Base-by-base conservation (phyloP, 2,329 filamentous ascomycete species). In the Phyllosticta citribraziliensis region DNA sequence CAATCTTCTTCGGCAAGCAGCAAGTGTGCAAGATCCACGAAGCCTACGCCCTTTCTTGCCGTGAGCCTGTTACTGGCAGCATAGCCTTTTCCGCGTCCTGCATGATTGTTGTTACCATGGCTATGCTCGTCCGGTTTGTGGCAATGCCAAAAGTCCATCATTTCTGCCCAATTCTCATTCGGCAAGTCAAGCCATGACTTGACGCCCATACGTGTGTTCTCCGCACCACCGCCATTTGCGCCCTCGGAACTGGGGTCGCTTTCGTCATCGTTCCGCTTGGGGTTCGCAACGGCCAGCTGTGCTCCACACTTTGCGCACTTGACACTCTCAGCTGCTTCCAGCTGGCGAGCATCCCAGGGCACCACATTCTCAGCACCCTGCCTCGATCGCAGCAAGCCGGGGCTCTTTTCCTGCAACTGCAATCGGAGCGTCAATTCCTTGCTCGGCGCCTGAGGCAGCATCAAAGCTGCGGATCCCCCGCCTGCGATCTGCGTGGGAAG, bases 111-210 rank as follows among this genome's bases (percentile, higher is more conserved):
- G 25, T 79, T 73, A 64, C 84, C 78, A 62, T 84, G 76, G 62
- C 85, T 78, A 60, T 85, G 79, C 63, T 86, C 81, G 50, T 79
- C 74, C 1, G 95, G 94, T 74, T 97, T 97, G 74, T 99, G 94
- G 70, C 94, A 99, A 74, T 99, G 95, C 94, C 94, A 99, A 67
- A 99, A 96, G 73, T 99, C 95, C 94, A 99, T 99, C 92, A 99
- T 96, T 76, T 99, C 94, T 0, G 94, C 95, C 94, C 94, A 99
- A 69, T 96, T 93, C 68, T 96, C 91, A 70, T 91, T 96, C 0
- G 94, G 94, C 19, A 99, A 78, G 70, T 99, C 91, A 74, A 93
- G 96, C 93, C 94, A 99, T 47, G 76, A 73, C 50, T 73, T 75
- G 8, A 76, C 51, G 24, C 58, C 58, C 10, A 20, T 10, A 53